Evolutionary conservation across 2,329 filamentous ascomycete genomes (phyloP).

Genomic region (Botrytis byssoidea): DNA sequence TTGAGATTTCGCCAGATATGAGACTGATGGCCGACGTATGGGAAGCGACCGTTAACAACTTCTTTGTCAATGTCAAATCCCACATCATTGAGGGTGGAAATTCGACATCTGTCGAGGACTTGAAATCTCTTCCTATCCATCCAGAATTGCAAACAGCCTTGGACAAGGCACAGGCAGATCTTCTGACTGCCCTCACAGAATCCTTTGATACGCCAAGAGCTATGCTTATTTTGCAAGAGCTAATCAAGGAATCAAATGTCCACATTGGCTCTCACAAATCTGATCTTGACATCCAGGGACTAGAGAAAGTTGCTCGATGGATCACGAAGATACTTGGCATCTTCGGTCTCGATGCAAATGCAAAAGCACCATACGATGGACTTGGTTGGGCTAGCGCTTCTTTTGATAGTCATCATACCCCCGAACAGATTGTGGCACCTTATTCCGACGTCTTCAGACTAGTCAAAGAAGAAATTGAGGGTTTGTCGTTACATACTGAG

Average conservation of each 20-base stretch:
- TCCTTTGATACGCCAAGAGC: conserved; percentile 84
- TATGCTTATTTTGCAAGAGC: conserved; percentile 73
- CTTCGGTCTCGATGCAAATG: conserved; percentile 72
- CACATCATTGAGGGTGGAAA: conserved; percentile 13
- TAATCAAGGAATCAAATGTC: conserved; percentile 76
- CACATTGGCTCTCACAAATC: conserved; percentile 49
- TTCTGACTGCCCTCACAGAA: conserved; percentile 65
- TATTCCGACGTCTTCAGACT: conserved; percentile 48
- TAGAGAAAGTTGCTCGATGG: conserved; percentile 67
- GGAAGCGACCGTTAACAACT: conserved; percentile 56
- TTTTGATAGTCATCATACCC: conserved; percentile 36
- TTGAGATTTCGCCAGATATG: conserved; percentile 86
- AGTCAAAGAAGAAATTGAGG: conserved; percentile 48
- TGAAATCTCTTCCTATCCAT: conserved; percentile 21
- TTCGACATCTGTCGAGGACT: conserved; percentile 25
- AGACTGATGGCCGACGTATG: conserved; percentile 71
- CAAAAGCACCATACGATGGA: conserved; percentile 53
- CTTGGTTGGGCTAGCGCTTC: conserved; percentile 53
- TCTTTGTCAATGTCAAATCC: conserved; percentile 51
- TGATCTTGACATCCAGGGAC: conserved; percentile 45
- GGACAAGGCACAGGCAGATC: conserved; percentile 54
- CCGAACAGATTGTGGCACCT: conserved; percentile 47
- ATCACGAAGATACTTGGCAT: conserved; percentile 81
- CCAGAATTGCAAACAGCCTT: conserved; percentile 22
- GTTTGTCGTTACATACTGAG: conserved; percentile 50